Conservation (phyloP, 1,139 yeast species). For the Lodderomyces orthopsilosis region DNA sequence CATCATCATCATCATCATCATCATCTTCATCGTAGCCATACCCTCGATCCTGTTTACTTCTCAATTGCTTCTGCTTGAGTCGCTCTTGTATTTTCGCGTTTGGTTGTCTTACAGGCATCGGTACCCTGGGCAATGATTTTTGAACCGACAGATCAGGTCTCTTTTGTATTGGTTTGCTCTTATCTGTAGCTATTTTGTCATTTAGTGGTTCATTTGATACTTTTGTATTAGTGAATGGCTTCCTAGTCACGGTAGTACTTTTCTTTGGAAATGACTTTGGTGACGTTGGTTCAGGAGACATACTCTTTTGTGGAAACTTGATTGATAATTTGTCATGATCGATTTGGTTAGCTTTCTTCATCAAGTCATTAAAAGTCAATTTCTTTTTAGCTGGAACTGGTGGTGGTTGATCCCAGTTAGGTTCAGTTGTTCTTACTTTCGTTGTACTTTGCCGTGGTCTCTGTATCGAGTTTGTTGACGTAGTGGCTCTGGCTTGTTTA, state of each 20-base stretch:
- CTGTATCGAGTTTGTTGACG: background rate
- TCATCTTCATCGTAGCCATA: slow-evolving; percentile 13
- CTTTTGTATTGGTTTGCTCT: background rate
- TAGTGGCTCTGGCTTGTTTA: background rate
- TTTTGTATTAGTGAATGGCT: background rate
- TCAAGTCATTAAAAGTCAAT: slow-evolving; percentile 61
- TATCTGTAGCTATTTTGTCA: background rate
- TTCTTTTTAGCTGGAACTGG: slow-evolving; percentile 34
- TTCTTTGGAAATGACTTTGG: background rate
- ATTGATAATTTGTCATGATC: slow-evolving; percentile 43
- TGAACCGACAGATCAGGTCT: background rate
- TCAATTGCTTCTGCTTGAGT: slow-evolving; percentile 13
- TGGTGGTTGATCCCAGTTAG: slow-evolving; percentile 12
- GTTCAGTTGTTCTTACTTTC: slow-evolving; percentile 31
- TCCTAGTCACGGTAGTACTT: background rate
- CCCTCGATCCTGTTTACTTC: background rate
- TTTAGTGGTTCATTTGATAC: background rate
- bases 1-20: slow-evolving; percentile 34
- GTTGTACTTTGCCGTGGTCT: slow-evolving; percentile 23
- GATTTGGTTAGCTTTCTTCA: slow-evolving; percentile 66
- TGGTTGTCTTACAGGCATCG: slow-evolving; percentile 19
- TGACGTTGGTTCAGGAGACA: slow-evolving; percentile 26
- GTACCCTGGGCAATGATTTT: slow-evolving; percentile 9
- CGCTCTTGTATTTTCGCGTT: slow-evolving; percentile 26
- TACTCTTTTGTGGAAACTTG: slow-evolving; percentile 30